A percentile compares a stretch with the other conserved stretches of the same genome.
phyloP scores from a whole-genome alignment of 495 filamentous ascomycete species.

The Lophiostoma macrostomum region DNA sequence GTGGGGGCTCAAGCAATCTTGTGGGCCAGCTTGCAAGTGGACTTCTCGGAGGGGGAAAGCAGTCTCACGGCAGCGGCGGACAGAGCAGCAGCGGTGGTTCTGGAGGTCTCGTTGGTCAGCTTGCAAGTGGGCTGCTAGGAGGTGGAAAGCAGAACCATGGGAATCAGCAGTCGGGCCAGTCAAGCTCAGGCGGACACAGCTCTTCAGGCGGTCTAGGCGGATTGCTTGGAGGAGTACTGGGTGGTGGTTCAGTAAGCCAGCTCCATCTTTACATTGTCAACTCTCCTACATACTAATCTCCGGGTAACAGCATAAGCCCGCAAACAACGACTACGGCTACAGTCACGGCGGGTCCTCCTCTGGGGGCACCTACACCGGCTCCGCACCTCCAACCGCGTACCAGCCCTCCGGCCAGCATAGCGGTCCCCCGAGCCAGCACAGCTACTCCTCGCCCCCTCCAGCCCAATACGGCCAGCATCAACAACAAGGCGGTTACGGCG shows the following conservation, averaged over 20 bases:
- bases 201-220: conserved; percentile 33
- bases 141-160: conserved; percentile 41
- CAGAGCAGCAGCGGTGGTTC: conserved; percentile 24
- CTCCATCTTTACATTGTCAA: too few species aligned
- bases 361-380: conserved; percentile 40
- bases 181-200: conserved; percentile 20
- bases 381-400: conserved; percentile 43
- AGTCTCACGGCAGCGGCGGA: conserved; percentile 31
- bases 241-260: conserved; percentile 36
- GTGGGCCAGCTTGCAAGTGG: conserved; percentile 40
- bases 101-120: conserved; percentile 3
- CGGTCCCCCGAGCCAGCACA: conserved; percentile 10
- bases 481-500: conserved; percentile 8
- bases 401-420: conserved; percentile 34
- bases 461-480: conserved; percentile 20
- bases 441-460: conserved; percentile 18
- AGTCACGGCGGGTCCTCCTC: conserved; percentile 33
- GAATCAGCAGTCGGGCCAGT: conserved; percentile 28
- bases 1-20: conserved; percentile 14
- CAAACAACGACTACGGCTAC: conserved; percentile 36
- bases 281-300: conserved; percentile 8
- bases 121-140: conserved; percentile 39
- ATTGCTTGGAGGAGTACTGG: conserved; percentile 28
- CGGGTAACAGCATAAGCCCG: conserved; percentile 16
- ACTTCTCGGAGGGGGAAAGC: conserved; percentile 43